A percentile compares a stretch with the other conserved stretches of the same genome.
Evolutionary conservation across 1,284 basidiomycete species (phyloP).

Genomic region (Rugosomyces carneus): DNA sequence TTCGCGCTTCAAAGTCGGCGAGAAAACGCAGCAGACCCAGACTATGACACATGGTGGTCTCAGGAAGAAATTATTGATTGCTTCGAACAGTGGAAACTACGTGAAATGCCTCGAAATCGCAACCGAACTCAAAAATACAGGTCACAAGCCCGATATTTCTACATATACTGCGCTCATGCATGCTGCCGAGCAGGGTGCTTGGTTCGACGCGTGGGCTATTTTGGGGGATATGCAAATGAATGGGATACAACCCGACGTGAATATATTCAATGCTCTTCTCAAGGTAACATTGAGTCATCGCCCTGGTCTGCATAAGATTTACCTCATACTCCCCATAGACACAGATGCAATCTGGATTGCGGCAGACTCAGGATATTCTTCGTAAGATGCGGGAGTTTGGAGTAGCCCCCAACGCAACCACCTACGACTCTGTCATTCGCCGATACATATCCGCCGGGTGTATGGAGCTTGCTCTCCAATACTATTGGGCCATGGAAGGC

Average conservation of each 20-base stretch:
- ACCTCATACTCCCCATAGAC: slow-evolving; percentile 23
- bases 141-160: slow-evolving; percentile 41
- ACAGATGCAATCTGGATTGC: slow-evolving; percentile 31
- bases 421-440: slow-evolving; percentile 48
- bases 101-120: slow-evolving; percentile 30
- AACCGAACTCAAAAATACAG: slow-evolving; percentile 49
- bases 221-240: slow-evolving; percentile 65
- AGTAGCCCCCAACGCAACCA: slow-evolving; percentile 43
- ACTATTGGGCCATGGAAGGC: slow-evolving; percentile 45
- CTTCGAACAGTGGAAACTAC: slow-evolving; percentile 27
- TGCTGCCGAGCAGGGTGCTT: slow-evolving; percentile 35
- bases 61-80: slow-evolving; percentile 33
- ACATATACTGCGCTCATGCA: slow-evolving; percentile 54
- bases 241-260: slow-evolving; percentile 49
- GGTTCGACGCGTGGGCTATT: slow-evolving; percentile 59
- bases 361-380: slow-evolving; percentile 28
- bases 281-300: slow-evolving; percentile 33
- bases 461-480: slow-evolving; percentile 58
- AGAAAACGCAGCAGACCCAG: slow-evolving; percentile 22
- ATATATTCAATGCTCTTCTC: slow-evolving; percentile 62
- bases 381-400: slow-evolving; percentile 43
- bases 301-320: background rate
- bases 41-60: slow-evolving; percentile 27
- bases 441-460: slow-evolving; percentile 42
- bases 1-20: slow-evolving; percentile 23